Percentiles rank a stretch among this genome's conserved stretches.
These are phyloP conservation scores for Capronia americana DNA, from an alignment of 2,329 filamentous ascomycete species.

Conservation along the genomic window DNA sequence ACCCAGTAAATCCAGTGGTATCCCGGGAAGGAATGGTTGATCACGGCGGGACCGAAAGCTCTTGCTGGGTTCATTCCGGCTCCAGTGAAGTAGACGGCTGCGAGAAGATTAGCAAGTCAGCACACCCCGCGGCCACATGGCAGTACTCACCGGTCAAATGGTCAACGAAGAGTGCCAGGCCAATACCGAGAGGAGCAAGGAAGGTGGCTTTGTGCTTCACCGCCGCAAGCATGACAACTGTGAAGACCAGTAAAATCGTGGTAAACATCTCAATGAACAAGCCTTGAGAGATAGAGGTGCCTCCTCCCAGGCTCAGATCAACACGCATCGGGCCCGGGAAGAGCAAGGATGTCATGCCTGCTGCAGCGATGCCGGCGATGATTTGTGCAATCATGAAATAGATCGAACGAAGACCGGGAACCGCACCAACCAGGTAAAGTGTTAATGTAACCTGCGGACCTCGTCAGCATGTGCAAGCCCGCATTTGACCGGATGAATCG, in stretches of 20 bases:
- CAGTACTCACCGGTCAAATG: constrained; percentile 52
- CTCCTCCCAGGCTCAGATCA: constrained; percentile 60
- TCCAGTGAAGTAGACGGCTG: constrained; percentile 56
- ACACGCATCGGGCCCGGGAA: constrained; percentile 64
- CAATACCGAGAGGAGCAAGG: constrained; percentile 74
- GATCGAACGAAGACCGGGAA: constrained; percentile 58
- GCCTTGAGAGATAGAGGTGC: constrained; percentile 61
- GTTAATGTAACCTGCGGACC: constrained; percentile 59
- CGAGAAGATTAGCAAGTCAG: background rate
- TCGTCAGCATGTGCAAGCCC: background rate
- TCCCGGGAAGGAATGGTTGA: constrained; percentile 52
- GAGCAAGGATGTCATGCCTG: constrained; percentile 62
- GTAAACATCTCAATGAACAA: constrained; percentile 72
- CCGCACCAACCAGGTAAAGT: constrained; percentile 62
- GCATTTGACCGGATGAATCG: constrained; percentile 21
- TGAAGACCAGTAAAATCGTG: constrained; percentile 67
- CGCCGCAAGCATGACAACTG: constrained; percentile 72
- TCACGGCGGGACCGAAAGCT: constrained; percentile 54
- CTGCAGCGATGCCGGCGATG: constrained; percentile 64
- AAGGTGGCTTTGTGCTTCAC: constrained; percentile 76
- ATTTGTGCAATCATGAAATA: constrained; percentile 64
- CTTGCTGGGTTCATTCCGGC: constrained; percentile 56
- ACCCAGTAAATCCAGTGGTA: constrained; percentile 61
- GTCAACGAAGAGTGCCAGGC: constrained; percentile 70
- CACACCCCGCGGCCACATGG: background rate